phyloP scores from a whole-genome alignment of 2,329 filamentous ascomycete genomes.

The Penicillium sp. region DNA sequence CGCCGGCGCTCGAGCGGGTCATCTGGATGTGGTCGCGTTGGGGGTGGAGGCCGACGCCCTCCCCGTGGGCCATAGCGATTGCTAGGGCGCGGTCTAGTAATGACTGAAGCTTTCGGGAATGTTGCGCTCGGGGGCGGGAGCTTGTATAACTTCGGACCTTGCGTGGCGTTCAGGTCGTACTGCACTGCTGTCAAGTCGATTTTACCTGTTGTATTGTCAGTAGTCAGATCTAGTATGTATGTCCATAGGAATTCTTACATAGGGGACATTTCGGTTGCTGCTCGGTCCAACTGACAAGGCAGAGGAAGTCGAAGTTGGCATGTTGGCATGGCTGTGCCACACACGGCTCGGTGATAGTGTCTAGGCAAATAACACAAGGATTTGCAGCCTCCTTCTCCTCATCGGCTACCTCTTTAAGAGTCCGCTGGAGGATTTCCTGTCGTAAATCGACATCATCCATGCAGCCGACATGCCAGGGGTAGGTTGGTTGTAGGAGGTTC shows the following conservation, averaged over 20 bases:
- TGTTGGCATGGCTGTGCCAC: slow-evolving; percentile 75
- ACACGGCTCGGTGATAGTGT: slow-evolving; percentile 68
- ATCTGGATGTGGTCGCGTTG: slow-evolving; percentile 30
- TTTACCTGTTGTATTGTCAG: slow-evolving; percentile 45
- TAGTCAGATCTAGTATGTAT: background rate
- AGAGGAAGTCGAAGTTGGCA: slow-evolving; percentile 78
- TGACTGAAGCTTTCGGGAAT: slow-evolving; percentile 6
- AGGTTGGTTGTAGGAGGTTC: background rate
- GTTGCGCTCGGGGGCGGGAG: slow-evolving; percentile 41
- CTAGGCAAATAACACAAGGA: slow-evolving; percentile 85
- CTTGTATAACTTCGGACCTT: slow-evolving; percentile 58
- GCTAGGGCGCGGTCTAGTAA: slow-evolving; percentile 2
- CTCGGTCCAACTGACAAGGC: slow-evolving; percentile 78
- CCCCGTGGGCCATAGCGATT: slow-evolving; percentile 17
- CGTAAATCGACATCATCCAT: slow-evolving; percentile 40
- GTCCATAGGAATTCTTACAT: slow-evolving; percentile 53
- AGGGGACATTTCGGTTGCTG: slow-evolving; percentile 72
- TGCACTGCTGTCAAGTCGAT: slow-evolving; percentile 58
- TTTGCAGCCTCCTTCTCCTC: slow-evolving; percentile 39
- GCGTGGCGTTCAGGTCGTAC: slow-evolving; percentile 59
- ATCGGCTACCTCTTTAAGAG: slow-evolving; percentile 44
- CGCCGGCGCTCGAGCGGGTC: slow-evolving; percentile 61
- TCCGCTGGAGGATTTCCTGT: slow-evolving; percentile 46
- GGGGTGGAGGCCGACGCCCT: slow-evolving; percentile 24
- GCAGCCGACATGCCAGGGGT: slow-evolving; percentile 30